Conservation (phyloP, 495 filamentous ascomycete genomes). For the Cudoniella acicularis region DNA sequence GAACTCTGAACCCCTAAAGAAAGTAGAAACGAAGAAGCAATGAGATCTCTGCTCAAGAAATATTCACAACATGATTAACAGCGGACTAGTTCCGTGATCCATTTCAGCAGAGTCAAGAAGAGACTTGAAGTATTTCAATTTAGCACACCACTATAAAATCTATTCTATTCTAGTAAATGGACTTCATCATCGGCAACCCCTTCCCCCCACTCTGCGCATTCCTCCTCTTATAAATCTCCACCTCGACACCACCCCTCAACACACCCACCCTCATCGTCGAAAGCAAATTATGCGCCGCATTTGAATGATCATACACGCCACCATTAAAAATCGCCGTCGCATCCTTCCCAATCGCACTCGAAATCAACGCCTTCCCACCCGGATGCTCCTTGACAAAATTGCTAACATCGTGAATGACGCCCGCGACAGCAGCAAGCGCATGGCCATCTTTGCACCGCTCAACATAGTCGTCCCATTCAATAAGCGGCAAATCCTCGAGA, state of each 20-base stretch:
- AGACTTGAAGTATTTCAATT: not conserved
- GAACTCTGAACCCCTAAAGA: no score
- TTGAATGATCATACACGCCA: slow-evolving; percentile 96
- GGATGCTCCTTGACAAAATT: slow-evolving; percentile 97
- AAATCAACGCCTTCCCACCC: slow-evolving; percentile 94
- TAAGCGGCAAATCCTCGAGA: slow-evolving; percentile 88
- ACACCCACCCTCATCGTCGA: slow-evolving; percentile 97
- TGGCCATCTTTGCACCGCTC: slow-evolving; percentile 84
- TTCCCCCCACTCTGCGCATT: not conserved
- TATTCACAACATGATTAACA: no score
- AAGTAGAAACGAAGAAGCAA: no score
- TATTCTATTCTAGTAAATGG: not conserved
- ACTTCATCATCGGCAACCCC: not conserved
- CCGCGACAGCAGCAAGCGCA: slow-evolving; percentile 82
- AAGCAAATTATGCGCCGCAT: slow-evolving; percentile 95
- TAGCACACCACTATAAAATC: not conserved
- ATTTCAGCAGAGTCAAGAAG: no score
- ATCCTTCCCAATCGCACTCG: slow-evolving; percentile 90
- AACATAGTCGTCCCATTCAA: slow-evolving; percentile 95
- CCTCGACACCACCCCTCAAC: slow-evolving; percentile 91
- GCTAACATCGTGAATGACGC: slow-evolving; percentile 92
- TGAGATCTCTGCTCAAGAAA: no score
- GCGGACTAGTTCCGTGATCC: no score
- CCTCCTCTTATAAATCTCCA: slow-evolving; percentile 89
- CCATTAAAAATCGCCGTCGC: slow-evolving; percentile 99